Conservation (phyloP, 768 basidiomycete genomes). For the Mycena polygramma region DNA sequence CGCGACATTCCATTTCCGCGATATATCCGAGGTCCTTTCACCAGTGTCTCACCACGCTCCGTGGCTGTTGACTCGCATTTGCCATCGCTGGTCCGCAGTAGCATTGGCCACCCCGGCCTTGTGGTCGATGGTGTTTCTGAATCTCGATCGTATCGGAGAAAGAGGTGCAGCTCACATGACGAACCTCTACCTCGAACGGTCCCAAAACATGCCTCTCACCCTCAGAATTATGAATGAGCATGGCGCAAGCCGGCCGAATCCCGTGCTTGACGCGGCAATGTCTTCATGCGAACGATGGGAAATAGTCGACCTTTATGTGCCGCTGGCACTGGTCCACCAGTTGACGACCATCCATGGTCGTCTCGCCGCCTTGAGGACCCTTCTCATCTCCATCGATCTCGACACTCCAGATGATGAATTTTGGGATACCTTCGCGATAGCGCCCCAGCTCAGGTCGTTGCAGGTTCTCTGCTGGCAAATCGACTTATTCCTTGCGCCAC, state of each 20-base stretch:
- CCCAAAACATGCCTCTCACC: not conserved
- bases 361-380: not conserved
- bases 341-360: not conserved
- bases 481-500: not conserved
- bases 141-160: constrained; percentile 7
- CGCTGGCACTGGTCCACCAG: not conserved
- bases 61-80: constrained; percentile 20
- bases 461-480: not conserved
- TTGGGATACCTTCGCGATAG: constrained; percentile 3
- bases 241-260: not conserved
- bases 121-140: constrained; percentile 20
- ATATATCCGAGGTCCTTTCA: constrained; percentile 6
- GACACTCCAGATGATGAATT: not conserved
- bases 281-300: constrained; percentile 4
- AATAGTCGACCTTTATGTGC: not conserved
- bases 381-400: not conserved
- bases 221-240: constrained; percentile 11
- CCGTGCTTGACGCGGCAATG: not conserved
- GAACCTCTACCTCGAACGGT: not conserved
- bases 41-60: constrained; percentile 13
- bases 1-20: constrained; percentile 3
- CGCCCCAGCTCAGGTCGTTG: not conserved
- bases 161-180: constrained; percentile 3
- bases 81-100: constrained; percentile 16
- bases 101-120: constrained; percentile 16